These are phyloP conservation scores for Rhodosporidiobolus sp. DNA, from an alignment of 768 basidiomycete genomes.

Conservation along the genomic window DNA sequence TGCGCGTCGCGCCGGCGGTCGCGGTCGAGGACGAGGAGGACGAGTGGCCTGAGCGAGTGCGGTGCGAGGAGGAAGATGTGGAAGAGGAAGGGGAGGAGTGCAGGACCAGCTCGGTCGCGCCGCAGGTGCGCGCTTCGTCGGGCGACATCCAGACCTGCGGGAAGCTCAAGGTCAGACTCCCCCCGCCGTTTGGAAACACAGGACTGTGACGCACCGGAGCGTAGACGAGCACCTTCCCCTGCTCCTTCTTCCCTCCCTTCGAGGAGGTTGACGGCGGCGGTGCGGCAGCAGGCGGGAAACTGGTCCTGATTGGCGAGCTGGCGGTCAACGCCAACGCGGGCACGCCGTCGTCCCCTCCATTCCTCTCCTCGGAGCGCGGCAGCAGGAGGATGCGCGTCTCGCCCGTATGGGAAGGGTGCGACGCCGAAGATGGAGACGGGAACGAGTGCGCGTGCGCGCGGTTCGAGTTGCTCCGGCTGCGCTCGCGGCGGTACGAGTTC, in stretches of 20 bases:
- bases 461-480: background rate
- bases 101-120: conserved; percentile 27
- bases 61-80: too few relatives aligned
- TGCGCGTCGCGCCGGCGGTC: background rate
- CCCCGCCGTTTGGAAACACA: too few relatives aligned
- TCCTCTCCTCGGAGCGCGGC: background rate
- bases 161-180: background rate
- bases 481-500: background rate
- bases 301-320: conserved; percentile 13
- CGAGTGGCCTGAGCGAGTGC: background rate
- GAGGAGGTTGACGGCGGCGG: background rate
- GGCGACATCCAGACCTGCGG: conserved; percentile 27
- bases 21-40: background rate
- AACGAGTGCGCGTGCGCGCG: too few relatives aligned
- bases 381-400: conserved; percentile 26
- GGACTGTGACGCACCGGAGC: conserved; percentile 14
- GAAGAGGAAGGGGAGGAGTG: background rate
- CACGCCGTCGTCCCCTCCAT: background rate
- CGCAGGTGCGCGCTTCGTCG: conserved; percentile 21
- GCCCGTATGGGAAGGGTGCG: too few relatives aligned
- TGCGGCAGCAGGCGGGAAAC: conserved; percentile 30
- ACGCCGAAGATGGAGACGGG: too few relatives aligned
- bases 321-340: conserved; percentile 27
- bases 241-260: background rate
- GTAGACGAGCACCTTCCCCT: conserved; percentile 26